Conservation (phyloP, 2,329 filamentous ascomycete species). For the Fusarium pseudonygamai region DNA sequence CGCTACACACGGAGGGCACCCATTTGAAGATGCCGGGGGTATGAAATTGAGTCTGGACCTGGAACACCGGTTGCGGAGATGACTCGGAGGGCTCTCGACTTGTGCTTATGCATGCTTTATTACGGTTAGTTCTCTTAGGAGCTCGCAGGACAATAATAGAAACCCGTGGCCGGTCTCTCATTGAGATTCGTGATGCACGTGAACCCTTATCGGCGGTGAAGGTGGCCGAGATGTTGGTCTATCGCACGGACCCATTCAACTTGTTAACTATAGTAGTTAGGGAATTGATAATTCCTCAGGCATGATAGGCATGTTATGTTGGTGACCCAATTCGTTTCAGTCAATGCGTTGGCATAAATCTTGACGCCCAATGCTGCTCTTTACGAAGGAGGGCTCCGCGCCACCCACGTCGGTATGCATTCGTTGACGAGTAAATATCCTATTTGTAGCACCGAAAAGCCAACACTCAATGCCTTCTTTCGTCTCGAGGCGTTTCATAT, state of each 20-base stretch:
- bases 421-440: neutral
- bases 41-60: slow-evolving; percentile 13
- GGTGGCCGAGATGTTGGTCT: neutral
- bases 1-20: slow-evolving; percentile 13
- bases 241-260: slow-evolving; percentile 25
- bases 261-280: neutral
- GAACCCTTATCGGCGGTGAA: slow-evolving; percentile 30
- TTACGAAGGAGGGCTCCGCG: slow-evolving; percentile 5
- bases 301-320: neutral
- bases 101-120: slow-evolving; percentile 4
- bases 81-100: slow-evolving; percentile 14
- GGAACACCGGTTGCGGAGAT: slow-evolving; percentile 23
- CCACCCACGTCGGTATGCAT: slow-evolving; percentile 23
- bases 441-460: neutral
- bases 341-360: slow-evolving; percentile 24
- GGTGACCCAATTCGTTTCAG: slow-evolving; percentile 1
- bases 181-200: neutral
- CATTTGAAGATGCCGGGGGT: neutral
- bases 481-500: slow-evolving; percentile 2
- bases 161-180: slow-evolving; percentile 8
- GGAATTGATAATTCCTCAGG: neutral
- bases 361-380: slow-evolving; percentile 21
- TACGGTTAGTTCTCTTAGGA: slow-evolving; percentile 12
- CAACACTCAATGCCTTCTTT: neutral
- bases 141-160: slow-evolving; percentile 22